These are phyloP conservation scores for Candida dubliniensis DNA, from an alignment of 1,139 yeast genomes.

Conservation along the genomic window DNA sequence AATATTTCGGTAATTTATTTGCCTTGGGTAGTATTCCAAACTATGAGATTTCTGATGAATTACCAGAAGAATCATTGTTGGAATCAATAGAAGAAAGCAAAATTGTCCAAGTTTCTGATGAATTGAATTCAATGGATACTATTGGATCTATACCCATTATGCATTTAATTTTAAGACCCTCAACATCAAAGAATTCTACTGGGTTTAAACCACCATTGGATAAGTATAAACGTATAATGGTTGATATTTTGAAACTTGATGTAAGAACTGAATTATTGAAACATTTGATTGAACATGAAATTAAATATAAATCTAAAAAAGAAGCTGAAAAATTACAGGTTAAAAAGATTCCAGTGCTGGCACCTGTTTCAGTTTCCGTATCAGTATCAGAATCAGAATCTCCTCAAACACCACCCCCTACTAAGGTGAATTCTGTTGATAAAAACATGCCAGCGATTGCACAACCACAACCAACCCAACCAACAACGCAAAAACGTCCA, in stretches of 20 bases:
- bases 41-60: constrained; percentile 33
- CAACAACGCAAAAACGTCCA: constrained; percentile 17
- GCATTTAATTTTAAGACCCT: constrained; percentile 45
- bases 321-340: constrained; percentile 32
- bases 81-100: constrained; percentile 9
- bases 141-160: constrained; percentile 44
- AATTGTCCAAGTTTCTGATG: constrained; percentile 15
- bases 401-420: constrained; percentile 11
- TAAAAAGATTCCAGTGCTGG: constrained; percentile 22
- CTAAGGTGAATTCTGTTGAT: neutral
- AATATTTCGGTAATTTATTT: constrained; percentile 33
- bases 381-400: constrained; percentile 11
- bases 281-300: constrained; percentile 32
- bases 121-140: constrained; percentile 37
- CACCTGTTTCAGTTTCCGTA: constrained; percentile 7
- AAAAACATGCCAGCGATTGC: no score
- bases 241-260: constrained; percentile 29
- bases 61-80: constrained; percentile 19
- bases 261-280: constrained; percentile 27
- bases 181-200: constrained; percentile 32
- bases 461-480: constrained; percentile 8
- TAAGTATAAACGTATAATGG: constrained; percentile 27
- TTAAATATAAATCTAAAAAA: constrained; percentile 28
- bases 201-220: constrained; percentile 47
- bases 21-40: constrained; percentile 25